Conservation (phyloP, 345 rosid genomes). For the Durio zibethinus region DNA sequence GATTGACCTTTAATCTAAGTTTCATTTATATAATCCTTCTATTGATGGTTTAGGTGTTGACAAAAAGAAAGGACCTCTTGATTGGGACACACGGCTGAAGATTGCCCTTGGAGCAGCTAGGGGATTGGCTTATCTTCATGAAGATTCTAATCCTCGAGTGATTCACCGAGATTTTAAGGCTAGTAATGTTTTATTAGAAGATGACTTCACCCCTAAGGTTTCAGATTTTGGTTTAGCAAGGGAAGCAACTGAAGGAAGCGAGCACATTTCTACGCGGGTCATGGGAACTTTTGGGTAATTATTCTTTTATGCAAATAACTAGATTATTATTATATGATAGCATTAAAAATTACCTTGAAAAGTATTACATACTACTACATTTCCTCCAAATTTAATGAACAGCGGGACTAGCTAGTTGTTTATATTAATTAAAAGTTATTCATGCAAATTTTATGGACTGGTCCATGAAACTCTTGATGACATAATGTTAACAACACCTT, state of each 20-base stretch:
- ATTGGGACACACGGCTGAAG: conserved; percentile 95
- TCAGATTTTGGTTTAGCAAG: conserved; percentile 98
- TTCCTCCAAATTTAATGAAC: neutral
- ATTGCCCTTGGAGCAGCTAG: conserved; percentile 99
- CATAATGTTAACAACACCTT: neutral
- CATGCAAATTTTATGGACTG: neutral
- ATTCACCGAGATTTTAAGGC: conserved; percentile 98
- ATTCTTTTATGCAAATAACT: neutral
- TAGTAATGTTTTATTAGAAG: conserved; percentile 84
- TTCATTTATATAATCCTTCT: neutral
- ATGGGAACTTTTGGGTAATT: conserved; percentile 99
- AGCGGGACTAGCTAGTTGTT: neutral
- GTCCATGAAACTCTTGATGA: neutral
- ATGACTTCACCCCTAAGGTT: conserved; percentile 92
- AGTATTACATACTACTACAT: neutral
- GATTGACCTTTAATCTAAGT: neutral
- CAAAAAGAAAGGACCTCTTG: conserved; percentile 70
- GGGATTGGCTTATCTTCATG: conserved; percentile 97
- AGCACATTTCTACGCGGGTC: conserved; percentile 92
- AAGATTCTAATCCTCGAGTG: conserved; percentile 96
- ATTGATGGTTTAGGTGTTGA: conserved; percentile 47
- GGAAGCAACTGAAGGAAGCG: conserved; percentile 99
- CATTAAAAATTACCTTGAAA: neutral
- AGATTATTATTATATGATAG: neutral
- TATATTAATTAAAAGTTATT: neutral